Evolutionary conservation across 164 flowering plant species (phyloP), one percentile per base, ranked within the genome.

Genomic region (Umbilicus rupestris): DNA sequence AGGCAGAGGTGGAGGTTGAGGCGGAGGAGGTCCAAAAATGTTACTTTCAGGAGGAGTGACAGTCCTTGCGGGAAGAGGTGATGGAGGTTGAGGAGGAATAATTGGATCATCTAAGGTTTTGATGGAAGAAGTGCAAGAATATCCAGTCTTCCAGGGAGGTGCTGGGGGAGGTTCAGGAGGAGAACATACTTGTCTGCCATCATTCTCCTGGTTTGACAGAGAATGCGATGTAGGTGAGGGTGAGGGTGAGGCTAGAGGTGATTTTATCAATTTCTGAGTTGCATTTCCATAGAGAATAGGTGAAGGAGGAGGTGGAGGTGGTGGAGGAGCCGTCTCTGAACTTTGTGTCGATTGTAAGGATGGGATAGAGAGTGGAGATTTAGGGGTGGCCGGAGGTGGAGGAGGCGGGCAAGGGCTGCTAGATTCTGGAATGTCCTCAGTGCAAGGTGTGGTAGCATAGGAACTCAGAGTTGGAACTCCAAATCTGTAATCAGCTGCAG

Each of bases 151-250:
- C 75, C 75, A 47, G 24, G 72, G 69, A 2, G 69, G 66, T 46
- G 69, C 71, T 29, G 77, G 73, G 10, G 76, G 73, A 49, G 73
- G 68, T 64, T 67, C 47, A 26, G 63, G 65, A 2, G 83, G 73
- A 57, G 64, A 37, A 59, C 67, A 8, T 20, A 29, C 63, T 29
- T 28, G 16, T 55, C 19, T 28, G 31, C 62, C 73, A 73, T 12
- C 63, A 35, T 50, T 71, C 28, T 52, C 76, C 39, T 66, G 67
- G 57, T 20, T 60, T 42, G 69, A 65, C 26, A 68, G 52, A 8
- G 62, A 26, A 5, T 47, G 71, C 7, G 71, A 68, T 22, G 71
- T 59, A 44, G 62, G 69, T 7, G 66, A 66, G 11, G 76, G 73
- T 14, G 71, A 74, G 55, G 67, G 72, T 24, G 75, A 67, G 14